phyloP scores from a whole-genome alignment of 2,329 filamentous ascomycete species.

The Aspergillus felis region DNA sequence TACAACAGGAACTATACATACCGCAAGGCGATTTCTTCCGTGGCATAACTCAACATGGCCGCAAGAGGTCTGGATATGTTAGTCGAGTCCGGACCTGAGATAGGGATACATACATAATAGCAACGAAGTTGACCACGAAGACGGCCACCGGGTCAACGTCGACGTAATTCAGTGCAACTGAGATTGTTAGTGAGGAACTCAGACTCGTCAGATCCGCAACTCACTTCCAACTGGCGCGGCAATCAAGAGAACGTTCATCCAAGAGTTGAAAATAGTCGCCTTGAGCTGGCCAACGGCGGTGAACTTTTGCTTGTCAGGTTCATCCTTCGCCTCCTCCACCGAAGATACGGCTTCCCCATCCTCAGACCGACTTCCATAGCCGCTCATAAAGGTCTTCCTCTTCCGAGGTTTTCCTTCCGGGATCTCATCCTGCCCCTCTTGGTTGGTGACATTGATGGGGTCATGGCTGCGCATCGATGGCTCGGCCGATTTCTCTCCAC shows the following conservation, averaged over 20 bases:
- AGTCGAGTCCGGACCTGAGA: background rate
- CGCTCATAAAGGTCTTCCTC: slow-evolving; percentile 21
- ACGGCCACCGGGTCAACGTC: slow-evolving; percentile 58
- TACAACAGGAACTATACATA: slow-evolving; percentile 34
- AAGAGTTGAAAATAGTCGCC: slow-evolving; percentile 74
- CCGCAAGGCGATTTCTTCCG: slow-evolving; percentile 73
- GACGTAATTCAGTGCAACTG: slow-evolving; percentile 65
- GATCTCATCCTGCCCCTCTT: slow-evolving; percentile 12
- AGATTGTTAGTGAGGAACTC: slow-evolving; percentile 3
- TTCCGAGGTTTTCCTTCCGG: slow-evolving; percentile 20
- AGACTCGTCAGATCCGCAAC: slow-evolving; percentile 2
- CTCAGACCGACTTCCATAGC: slow-evolving; percentile 9
- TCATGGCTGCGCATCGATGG: slow-evolving; percentile 27
- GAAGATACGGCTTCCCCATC: slow-evolving; percentile 9
- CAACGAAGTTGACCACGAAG: slow-evolving; percentile 90
- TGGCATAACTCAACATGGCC: slow-evolving; percentile 79
- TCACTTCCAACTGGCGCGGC: slow-evolving; percentile 69
- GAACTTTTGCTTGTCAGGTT: slow-evolving; percentile 29
- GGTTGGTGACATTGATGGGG: slow-evolving; percentile 27
- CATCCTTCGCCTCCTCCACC: slow-evolving; percentile 10
- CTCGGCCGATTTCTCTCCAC: slow-evolving; percentile 12
- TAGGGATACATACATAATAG: slow-evolving; percentile 60
- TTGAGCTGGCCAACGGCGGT: slow-evolving; percentile 45
- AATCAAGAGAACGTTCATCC: slow-evolving; percentile 79
- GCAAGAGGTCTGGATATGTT: slow-evolving; percentile 59